A percentile compares a stretch with the other conserved stretches of the same genome.
Conservation (phyloP, 257 asterid species). For the Gynochthodes officinalis region DNA sequence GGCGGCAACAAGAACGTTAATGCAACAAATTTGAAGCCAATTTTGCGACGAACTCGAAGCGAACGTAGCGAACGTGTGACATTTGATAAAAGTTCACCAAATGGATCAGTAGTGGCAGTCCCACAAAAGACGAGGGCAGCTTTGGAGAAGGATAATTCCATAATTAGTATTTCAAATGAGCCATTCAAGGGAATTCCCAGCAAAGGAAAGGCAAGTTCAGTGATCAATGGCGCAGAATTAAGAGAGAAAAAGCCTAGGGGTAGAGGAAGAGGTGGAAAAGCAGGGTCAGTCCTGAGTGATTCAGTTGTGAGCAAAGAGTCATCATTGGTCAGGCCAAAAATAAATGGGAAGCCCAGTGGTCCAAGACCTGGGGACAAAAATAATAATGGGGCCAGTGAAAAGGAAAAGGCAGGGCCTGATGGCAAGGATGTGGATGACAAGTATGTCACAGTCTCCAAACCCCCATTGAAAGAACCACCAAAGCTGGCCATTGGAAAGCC, state of each 20-base stretch:
- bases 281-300: conserved; percentile 58
- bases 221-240: conserved; percentile 57
- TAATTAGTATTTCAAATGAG: conserved; percentile 52
- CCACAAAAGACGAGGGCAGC: conserved; percentile 26
- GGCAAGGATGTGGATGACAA: conserved; percentile 32
- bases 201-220: conserved; percentile 73
- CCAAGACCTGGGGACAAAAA: background rate
- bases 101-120: conserved; percentile 37
- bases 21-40: conserved; percentile 27
- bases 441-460: conserved; percentile 15
- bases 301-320: conserved; percentile 56
- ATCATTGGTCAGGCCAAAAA: conserved; percentile 19
- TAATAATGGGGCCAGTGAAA: background rate
- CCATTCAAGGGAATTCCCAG: conserved; percentile 29
- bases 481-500: conserved; percentile 35
- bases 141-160: conserved; percentile 47
- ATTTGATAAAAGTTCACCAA: conserved; percentile 31
- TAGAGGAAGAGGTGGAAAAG: conserved; percentile 33
- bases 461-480: conserved; percentile 17
- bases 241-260: conserved; percentile 34
- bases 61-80: conserved; percentile 61
- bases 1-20: background rate
- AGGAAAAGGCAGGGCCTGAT: conserved; percentile 3
- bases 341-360: conserved; percentile 9
- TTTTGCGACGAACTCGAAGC: conserved; percentile 50